Evolutionary conservation across 2,329 filamentous ascomycete species (phyloP).

Genomic region (Neofusicoccum ribis): DNA sequence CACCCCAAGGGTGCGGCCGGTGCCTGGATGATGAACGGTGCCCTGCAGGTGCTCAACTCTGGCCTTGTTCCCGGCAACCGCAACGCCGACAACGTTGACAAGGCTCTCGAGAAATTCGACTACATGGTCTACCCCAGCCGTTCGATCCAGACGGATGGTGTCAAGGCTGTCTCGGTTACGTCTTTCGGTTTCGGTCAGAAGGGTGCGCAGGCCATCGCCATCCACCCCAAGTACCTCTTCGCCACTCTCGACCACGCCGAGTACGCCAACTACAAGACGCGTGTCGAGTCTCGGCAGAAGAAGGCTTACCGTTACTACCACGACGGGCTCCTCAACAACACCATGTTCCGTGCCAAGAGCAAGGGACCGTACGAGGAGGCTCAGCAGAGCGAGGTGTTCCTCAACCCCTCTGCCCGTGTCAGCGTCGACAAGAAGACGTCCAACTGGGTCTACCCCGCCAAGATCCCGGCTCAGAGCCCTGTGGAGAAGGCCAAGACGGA

Average conservation of each 20-base stretch:
- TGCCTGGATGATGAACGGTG: slow-evolving; percentile 99
- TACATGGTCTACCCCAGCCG: slow-evolving; percentile 96
- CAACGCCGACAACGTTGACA: slow-evolving; percentile 96
- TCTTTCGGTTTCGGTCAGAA: slow-evolving; percentile 99
- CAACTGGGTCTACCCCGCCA: slow-evolving; percentile 68
- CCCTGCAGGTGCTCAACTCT: slow-evolving; percentile 89
- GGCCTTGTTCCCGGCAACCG: slow-evolving; percentile 93
- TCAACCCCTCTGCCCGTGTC: slow-evolving; percentile 91
- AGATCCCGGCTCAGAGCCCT: slow-evolving; percentile 58
- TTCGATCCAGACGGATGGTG: slow-evolving; percentile 92
- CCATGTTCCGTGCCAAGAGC: slow-evolving; percentile 92
- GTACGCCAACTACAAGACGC: slow-evolving; percentile 78
- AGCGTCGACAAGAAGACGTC: slow-evolving; percentile 82
- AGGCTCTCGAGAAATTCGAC: slow-evolving; percentile 95
- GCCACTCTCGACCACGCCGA: slow-evolving; percentile 87
- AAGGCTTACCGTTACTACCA: slow-evolving; percentile 99
- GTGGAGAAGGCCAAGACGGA: slow-evolving; percentile 58
- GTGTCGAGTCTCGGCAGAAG: slow-evolving; percentile 93
- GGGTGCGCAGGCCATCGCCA: slow-evolving; percentile 94
- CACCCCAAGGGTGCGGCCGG: slow-evolving; percentile 99
- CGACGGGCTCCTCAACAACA: slow-evolving; percentile 97
- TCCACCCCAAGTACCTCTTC: slow-evolving; percentile 94
- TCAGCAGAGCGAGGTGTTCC: slow-evolving; percentile 82
- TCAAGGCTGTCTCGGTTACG: slow-evolving; percentile 98
- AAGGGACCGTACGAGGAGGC: slow-evolving; percentile 87